phyloP scores from a whole-genome alignment of 345 rosid species.

The Moricandia arvensis region DNA sequence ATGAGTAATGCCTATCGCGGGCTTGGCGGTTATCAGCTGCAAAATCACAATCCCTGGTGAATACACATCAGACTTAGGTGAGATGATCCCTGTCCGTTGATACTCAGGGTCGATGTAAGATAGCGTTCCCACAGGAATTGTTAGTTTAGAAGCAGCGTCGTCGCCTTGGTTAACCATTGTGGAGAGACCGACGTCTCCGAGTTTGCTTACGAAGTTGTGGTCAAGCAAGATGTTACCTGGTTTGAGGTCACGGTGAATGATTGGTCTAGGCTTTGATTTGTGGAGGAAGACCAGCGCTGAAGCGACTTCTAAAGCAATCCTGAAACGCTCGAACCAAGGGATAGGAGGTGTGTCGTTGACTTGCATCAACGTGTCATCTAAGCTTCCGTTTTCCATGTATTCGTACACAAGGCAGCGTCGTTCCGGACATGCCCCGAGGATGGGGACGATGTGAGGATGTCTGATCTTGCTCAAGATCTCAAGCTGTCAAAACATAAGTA shows the following conservation, averaged over 20 bases:
- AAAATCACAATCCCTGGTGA: conserved; percentile 78
- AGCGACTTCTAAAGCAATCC: conserved; percentile 88
- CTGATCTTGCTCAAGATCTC: conserved; percentile 78
- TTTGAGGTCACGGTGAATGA: conserved; percentile 87
- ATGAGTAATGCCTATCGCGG: conserved; percentile 66
- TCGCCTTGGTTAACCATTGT: conserved; percentile 53
- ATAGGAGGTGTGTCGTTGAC: conserved; percentile 54
- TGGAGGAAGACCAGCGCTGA: conserved; percentile 82
- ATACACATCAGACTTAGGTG: conserved; percentile 76
- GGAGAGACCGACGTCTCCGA: conserved; percentile 87
- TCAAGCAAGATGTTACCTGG: conserved; percentile 91
- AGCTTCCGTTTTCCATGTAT: conserved; percentile 44
- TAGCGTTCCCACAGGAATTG: conserved; percentile 73
- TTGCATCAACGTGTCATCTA: conserved; percentile 40
- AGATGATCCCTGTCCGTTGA: conserved; percentile 71
- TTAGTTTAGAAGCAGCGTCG: conserved; percentile 42
- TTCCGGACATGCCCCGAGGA: conserved; percentile 86
- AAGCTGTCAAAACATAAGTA: conserved; percentile 49
- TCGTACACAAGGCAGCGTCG: conserved; percentile 79
- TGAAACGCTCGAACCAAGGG: conserved; percentile 79
- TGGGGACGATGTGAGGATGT: conserved; percentile 86
- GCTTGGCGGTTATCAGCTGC: conserved; percentile 76
- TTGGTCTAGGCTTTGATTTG: conserved; percentile 68
- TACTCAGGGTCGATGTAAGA: conserved; percentile 94
- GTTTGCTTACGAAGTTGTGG: conserved; percentile 75